These are phyloP conservation scores for Pharus latifolius DNA, from an alignment of 176 grass and related monocot genomes.

Conservation along the genomic window DNA sequence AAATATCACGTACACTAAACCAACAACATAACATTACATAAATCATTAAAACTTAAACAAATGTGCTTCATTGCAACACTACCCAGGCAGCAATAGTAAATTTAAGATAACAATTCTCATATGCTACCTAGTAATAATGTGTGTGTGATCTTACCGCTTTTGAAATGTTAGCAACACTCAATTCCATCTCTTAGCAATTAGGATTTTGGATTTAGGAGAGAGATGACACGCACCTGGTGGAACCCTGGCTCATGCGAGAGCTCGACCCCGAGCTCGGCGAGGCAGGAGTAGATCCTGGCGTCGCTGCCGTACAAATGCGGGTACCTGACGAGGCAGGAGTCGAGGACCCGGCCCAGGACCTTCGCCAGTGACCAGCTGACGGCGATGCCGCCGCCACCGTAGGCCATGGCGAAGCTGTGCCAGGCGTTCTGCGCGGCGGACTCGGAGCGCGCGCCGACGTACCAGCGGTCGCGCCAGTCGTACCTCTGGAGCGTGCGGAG, in stretches of 20 bases:
- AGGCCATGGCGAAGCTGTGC: constrained; percentile 82
- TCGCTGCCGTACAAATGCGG: constrained; percentile 85
- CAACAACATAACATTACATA: background rate
- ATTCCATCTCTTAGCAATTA: background rate
- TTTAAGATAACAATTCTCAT: no score
- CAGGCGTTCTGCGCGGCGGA: constrained; percentile 55
- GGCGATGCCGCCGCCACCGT: constrained; percentile 66
- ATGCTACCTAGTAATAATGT: no score
- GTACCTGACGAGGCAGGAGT: constrained; percentile 85
- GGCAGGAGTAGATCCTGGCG: constrained; percentile 64
- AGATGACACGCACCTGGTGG: constrained; percentile 58
- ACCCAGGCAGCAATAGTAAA: no score
- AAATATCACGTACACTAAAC: no score
- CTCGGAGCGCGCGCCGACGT: constrained; percentile 74
- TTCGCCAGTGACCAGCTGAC: constrained; percentile 75
- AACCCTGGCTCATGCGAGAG: constrained; percentile 83
- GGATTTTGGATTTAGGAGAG: background rate
- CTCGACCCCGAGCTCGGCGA: constrained; percentile 79
- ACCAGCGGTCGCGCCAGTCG: constrained; percentile 78
- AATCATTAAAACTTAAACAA: no score
- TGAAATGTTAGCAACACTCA: no score
- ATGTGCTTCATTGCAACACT: no score
- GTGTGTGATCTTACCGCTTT: no score
- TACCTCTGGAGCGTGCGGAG: constrained; percentile 41
- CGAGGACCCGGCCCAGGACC: constrained; percentile 48